phyloP scores from a whole-genome alignment of 2,329 filamentous ascomycete genomes.

The Nakataea oryzae region DNA sequence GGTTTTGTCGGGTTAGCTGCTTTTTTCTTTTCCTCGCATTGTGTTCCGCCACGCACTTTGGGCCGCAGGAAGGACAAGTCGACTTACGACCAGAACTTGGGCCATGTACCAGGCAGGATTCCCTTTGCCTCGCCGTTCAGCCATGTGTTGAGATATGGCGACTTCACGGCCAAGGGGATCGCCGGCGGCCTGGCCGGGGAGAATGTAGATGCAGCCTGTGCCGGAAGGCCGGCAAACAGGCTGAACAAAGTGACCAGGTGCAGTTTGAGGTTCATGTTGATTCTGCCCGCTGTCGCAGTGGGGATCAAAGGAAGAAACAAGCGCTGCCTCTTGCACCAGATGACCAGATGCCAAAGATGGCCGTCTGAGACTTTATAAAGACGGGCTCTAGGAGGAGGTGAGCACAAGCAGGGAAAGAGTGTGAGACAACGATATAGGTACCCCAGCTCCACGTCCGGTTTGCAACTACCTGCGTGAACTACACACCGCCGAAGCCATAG shows the following conservation, averaged over 20 bases:
- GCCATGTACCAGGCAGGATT: constrained; percentile 59
- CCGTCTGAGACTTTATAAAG: not conserved
- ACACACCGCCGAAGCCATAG: not conserved
- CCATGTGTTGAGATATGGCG: constrained; percentile 67
- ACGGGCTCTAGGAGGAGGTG: not conserved
- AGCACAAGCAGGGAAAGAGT: not conserved
- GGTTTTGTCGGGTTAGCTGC: not conserved
- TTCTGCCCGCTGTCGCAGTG: not conserved
- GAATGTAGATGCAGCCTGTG: constrained; percentile 13
- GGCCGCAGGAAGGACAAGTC: not conserved
- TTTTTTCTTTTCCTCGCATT: not conserved
- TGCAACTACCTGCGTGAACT: not conserved
- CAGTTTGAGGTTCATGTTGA: not conserved
- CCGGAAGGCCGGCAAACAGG: not conserved
- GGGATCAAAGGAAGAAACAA: not conserved
- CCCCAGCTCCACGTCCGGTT: not conserved
- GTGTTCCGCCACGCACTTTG: not conserved
- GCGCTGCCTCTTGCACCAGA: too few relatives aligned
- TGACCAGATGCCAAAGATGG: not conserved
- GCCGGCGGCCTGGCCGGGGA: constrained; percentile 20
- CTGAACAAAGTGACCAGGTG: not conserved
- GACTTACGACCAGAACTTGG: constrained; percentile 58
- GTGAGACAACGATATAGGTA: too few relatives aligned
- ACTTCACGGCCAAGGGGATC: constrained; percentile 59
- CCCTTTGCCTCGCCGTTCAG: constrained; percentile 52